A percentile compares a stretch with the other conserved stretches of the same genome.
Evolutionary conservation across 495 filamentous ascomycete genomes (phyloP).

Genomic region (Polyplosphaeria fusca): DNA sequence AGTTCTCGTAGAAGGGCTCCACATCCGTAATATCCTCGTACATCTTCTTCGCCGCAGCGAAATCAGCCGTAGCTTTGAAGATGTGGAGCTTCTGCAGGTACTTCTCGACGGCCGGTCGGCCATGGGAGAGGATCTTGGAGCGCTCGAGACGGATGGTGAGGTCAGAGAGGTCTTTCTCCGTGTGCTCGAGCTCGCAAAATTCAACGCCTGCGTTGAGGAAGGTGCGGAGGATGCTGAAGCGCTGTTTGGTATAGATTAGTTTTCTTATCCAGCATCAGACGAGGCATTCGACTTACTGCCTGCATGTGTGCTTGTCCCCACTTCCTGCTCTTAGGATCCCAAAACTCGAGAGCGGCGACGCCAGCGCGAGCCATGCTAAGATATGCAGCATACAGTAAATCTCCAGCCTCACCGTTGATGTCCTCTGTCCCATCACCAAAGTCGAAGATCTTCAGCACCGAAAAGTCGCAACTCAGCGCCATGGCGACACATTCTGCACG

Average conservation of each 20-base stretch:
- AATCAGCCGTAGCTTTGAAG: slow-evolving; percentile 87
- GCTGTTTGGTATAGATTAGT: slow-evolving; percentile 82
- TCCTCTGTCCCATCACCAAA: slow-evolving; percentile 71
- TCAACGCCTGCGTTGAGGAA: slow-evolving; percentile 81
- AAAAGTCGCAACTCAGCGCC: slow-evolving; percentile 85
- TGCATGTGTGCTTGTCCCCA: slow-evolving; percentile 72
- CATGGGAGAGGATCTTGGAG: slow-evolving; percentile 66
- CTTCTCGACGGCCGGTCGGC: slow-evolving; percentile 71
- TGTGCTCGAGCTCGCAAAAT: slow-evolving; percentile 77
- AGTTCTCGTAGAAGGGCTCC: slow-evolving; percentile 72
- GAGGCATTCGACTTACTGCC: background rate
- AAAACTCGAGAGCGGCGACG: slow-evolving; percentile 78
- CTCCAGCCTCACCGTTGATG: slow-evolving; percentile 72
- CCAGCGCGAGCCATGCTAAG: slow-evolving; percentile 91
- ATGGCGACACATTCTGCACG: slow-evolving; percentile 88
- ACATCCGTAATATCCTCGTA: slow-evolving; percentile 82
- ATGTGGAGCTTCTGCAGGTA: slow-evolving; percentile 90
- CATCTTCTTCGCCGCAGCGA: slow-evolving; percentile 67
- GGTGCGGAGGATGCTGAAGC: slow-evolving; percentile 81
- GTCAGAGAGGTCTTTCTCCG: slow-evolving; percentile 72
- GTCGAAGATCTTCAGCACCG: slow-evolving; percentile 85
- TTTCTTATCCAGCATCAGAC: background rate
- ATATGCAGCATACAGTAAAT: slow-evolving; percentile 81
- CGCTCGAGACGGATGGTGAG: slow-evolving; percentile 77
- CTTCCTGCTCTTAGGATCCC: slow-evolving; percentile 80